Percentiles rank a stretch among this genome's conserved stretches.
These are phyloP conservation scores for Ophiocordyceps camponoti-floridani DNA, from an alignment of 2,329 filamentous ascomycete genomes.

Conservation along the genomic window DNA sequence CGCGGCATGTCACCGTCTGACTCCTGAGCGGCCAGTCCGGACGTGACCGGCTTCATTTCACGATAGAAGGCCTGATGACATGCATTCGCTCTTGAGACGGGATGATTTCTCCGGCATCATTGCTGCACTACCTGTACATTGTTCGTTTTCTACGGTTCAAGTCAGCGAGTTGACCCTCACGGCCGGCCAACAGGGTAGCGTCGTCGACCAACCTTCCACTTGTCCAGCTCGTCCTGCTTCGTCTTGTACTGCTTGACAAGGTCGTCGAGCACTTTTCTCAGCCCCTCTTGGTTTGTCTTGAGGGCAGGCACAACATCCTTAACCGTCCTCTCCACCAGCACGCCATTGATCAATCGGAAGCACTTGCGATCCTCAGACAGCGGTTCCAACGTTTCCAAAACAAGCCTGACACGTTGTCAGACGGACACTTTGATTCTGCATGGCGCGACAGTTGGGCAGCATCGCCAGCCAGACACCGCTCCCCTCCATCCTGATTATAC, in stretches of 20 bases:
- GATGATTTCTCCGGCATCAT: conserved; percentile 16
- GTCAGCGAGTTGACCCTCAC: not conserved
- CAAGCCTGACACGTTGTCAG: conserved; percentile 42
- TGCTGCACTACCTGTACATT: conserved; percentile 76
- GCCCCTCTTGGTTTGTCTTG: conserved; percentile 80
- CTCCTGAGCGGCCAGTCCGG: not conserved
- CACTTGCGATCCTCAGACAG: conserved; percentile 79
- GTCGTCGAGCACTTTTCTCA: conserved; percentile 89
- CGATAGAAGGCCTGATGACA: not conserved
- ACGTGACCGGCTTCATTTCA: not conserved
- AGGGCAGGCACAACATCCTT: conserved; percentile 81
- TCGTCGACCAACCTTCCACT: conserved; percentile 67
- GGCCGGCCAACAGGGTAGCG: not conserved
- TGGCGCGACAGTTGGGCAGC: not conserved
- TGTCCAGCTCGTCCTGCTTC: conserved; percentile 90
- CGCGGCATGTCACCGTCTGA: not conserved
- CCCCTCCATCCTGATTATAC: too few species aligned
- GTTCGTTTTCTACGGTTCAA: conserved; percentile 57
- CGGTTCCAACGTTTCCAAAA: conserved; percentile 78
- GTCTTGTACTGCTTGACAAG: conserved; percentile 90
- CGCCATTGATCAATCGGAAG: conserved; percentile 97
- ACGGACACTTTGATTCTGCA: conserved; percentile 7
- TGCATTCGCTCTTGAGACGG: not conserved
- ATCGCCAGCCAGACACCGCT: not conserved
- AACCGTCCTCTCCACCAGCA: conserved; percentile 85